A percentile compares a stretch with the other conserved stretches of the same genome.
Evolutionary conservation across 495 filamentous ascomycete species (phyloP).

Genomic region (Penicillium riverlandense): DNA sequence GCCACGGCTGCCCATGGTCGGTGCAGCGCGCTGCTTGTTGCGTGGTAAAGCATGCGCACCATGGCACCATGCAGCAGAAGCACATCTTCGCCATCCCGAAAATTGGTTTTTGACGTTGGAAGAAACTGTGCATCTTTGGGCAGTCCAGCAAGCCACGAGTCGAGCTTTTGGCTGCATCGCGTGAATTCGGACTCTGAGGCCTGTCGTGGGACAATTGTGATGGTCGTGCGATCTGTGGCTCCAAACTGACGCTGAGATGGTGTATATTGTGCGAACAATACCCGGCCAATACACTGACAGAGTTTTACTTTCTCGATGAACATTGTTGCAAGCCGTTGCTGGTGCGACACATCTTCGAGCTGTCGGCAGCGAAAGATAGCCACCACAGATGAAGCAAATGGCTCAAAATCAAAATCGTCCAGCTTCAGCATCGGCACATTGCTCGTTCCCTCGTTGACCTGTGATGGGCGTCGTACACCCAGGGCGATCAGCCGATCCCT

Average conservation of each 20-base stretch:
- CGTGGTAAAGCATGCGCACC: constrained; percentile 80
- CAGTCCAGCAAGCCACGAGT: constrained; percentile 59
- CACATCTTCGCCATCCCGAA: constrained; percentile 40
- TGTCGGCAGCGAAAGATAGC: constrained; percentile 31
- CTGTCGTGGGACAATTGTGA: constrained; percentile 75
- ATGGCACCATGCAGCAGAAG: constrained; percentile 68
- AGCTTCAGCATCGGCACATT: constrained; percentile 75
- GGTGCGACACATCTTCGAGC: constrained; percentile 38
- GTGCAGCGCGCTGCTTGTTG: constrained; percentile 77
- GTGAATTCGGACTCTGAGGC: constrained; percentile 61
- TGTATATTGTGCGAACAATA: constrained; percentile 76
- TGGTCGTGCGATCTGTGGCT: constrained; percentile 63
- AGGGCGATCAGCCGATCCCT: constrained; percentile 83
- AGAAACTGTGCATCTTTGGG: constrained; percentile 48
- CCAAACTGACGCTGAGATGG: constrained; percentile 54
- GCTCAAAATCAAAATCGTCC: constrained; percentile 70
- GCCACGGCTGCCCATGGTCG: constrained; percentile 64
- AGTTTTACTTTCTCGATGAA: constrained; percentile 85
- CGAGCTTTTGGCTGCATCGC: constrained; percentile 61
- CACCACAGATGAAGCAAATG: constrained; percentile 43
- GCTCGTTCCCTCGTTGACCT: constrained; percentile 80
- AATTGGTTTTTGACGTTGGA: constrained; percentile 22
- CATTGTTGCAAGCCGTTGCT: constrained; percentile 69
- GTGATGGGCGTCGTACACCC: constrained; percentile 74
- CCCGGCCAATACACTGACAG: constrained; percentile 71